Evolutionary conservation across 2,329 filamentous ascomycete species (phyloP).

Genomic region (Penicillium sp.): DNA sequence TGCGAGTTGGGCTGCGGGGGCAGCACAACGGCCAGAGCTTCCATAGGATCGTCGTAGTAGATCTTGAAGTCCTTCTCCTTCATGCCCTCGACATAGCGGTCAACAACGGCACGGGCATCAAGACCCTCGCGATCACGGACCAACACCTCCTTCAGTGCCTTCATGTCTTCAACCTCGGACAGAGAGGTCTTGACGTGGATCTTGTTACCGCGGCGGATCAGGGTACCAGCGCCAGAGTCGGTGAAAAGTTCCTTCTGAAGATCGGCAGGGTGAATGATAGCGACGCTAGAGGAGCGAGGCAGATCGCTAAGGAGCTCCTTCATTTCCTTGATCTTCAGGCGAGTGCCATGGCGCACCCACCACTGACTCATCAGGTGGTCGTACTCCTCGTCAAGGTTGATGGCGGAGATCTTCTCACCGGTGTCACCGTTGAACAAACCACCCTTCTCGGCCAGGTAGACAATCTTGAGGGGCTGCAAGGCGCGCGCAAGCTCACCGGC

Average conservation of each 20-base stretch:
- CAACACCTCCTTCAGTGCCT: slow-evolving; percentile 71
- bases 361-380: slow-evolving; percentile 84
- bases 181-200: slow-evolving; percentile 64
- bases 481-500: slow-evolving; percentile 84
- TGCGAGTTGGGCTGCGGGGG: slow-evolving; percentile 58
- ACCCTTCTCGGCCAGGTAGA: slow-evolving; percentile 97
- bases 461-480: slow-evolving; percentile 88
- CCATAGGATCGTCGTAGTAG: slow-evolving; percentile 90
- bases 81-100: slow-evolving; percentile 74
- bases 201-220: slow-evolving; percentile 87
- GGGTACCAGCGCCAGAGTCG: slow-evolving; percentile 83
- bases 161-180: slow-evolving; percentile 64
- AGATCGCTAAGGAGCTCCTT: slow-evolving; percentile 84
- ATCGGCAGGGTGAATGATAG: slow-evolving; percentile 93
- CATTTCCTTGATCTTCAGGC: slow-evolving; percentile 95
- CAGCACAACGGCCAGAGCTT: slow-evolving; percentile 80
- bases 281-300: slow-evolving; percentile 84
- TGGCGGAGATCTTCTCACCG: slow-evolving; percentile 90
- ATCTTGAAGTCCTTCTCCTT: slow-evolving; percentile 73
- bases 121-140: slow-evolving; percentile 72
- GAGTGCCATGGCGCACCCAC: slow-evolving; percentile 90
- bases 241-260: slow-evolving; percentile 96
- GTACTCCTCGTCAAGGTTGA: slow-evolving; percentile 95
- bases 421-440: slow-evolving; percentile 87
- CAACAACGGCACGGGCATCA: slow-evolving; percentile 72